Conservation (phyloP, 176 grass and related monocot genomes). For the Metroxylon sagu region DNA sequence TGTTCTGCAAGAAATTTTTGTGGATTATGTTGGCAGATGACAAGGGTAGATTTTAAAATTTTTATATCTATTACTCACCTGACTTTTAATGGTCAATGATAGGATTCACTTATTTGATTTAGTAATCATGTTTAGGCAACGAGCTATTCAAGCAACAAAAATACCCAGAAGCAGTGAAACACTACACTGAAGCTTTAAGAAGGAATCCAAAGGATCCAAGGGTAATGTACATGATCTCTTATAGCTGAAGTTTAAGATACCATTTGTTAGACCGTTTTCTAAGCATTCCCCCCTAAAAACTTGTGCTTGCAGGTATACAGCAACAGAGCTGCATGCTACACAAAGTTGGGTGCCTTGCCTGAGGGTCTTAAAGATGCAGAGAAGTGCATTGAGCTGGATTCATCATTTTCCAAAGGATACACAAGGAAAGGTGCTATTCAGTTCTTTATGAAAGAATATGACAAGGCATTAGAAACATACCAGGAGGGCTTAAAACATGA, state of each 20-base stretch:
- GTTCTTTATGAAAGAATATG: slow-evolving; percentile 99
- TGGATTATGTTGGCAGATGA: too few species aligned
- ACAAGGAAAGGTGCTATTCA: slow-evolving; percentile 94
- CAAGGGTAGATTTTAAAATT: too few species aligned
- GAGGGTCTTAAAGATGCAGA: slow-evolving; percentile 99
- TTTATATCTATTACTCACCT: too few species aligned
- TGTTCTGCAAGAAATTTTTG: too few species aligned
- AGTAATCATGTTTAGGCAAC: slow-evolving; percentile 44
- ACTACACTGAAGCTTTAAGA: slow-evolving; percentile 86
- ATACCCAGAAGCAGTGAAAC: slow-evolving; percentile 90
- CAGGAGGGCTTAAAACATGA: slow-evolving; percentile 93
- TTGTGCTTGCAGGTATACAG: slow-evolving; percentile 68
- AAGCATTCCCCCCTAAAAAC: background rate
- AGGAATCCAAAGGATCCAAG: slow-evolving; percentile 86
- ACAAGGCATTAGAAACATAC: slow-evolving; percentile 91
- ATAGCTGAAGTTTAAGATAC: background rate
- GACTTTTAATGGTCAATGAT: background rate
- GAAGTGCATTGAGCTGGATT: slow-evolving; percentile 93
- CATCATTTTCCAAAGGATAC: slow-evolving; percentile 91
- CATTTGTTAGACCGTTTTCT: background rate
- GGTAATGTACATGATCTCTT: slow-evolving; percentile 39
- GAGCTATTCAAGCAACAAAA: slow-evolving; percentile 84
- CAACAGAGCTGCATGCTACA: slow-evolving; percentile 95
- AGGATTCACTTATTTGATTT: background rate
- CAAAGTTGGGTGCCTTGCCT: slow-evolving; percentile 88